These are phyloP conservation scores for Aurifilum marmelostoma DNA, from an alignment of 2,329 filamentous ascomycete species.

Conservation along the genomic window DNA sequence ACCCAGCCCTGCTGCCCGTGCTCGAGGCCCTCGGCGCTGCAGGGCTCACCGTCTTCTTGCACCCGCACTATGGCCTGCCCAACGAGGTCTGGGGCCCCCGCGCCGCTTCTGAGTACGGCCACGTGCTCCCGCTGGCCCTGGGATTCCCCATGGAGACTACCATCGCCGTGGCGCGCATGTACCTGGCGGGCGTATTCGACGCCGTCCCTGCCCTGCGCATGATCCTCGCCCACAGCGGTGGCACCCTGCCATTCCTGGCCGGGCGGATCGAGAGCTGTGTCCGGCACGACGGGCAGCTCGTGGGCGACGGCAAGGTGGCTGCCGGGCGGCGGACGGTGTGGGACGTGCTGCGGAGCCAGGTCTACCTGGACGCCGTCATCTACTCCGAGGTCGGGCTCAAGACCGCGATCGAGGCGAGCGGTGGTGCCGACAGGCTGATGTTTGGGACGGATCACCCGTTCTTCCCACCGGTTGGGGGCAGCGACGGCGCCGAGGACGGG, in stretches of 20 bases:
- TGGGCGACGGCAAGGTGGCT: slow-evolving; percentile 61
- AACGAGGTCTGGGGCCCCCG: slow-evolving; percentile 77
- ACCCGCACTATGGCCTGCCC: slow-evolving; percentile 90
- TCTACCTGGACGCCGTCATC: slow-evolving; percentile 86
- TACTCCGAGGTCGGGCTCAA: slow-evolving; percentile 75
- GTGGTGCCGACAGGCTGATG: slow-evolving; percentile 70
- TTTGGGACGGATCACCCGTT: slow-evolving; percentile 86
- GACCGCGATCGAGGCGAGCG: slow-evolving; percentile 68
- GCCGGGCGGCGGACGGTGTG: slow-evolving; percentile 54
- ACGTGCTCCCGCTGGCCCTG: slow-evolving; percentile 82
- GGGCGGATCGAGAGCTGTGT: slow-evolving; percentile 89
- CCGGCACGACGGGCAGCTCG: slow-evolving; percentile 76
- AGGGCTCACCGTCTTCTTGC: slow-evolving; percentile 74
- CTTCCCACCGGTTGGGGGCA: slow-evolving; percentile 72
- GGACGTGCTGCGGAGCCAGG: slow-evolving; percentile 68
- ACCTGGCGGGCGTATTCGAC: slow-evolving; percentile 84
- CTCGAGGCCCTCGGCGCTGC: slow-evolving; percentile 70
- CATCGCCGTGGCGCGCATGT: slow-evolving; percentile 85
- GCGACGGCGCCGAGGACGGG: slow-evolving; percentile 62
- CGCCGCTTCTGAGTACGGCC: slow-evolving; percentile 72
- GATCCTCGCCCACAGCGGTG: slow-evolving; percentile 84
- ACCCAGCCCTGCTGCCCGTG: slow-evolving; percentile 71
- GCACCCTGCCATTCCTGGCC: slow-evolving; percentile 85
- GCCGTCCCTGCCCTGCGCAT: slow-evolving; percentile 70
- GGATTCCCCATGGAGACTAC: slow-evolving; percentile 94